Evolutionary conservation across 2,329 filamentous ascomycete genomes (phyloP).

Genomic region (Alternaria conjuncta): DNA sequence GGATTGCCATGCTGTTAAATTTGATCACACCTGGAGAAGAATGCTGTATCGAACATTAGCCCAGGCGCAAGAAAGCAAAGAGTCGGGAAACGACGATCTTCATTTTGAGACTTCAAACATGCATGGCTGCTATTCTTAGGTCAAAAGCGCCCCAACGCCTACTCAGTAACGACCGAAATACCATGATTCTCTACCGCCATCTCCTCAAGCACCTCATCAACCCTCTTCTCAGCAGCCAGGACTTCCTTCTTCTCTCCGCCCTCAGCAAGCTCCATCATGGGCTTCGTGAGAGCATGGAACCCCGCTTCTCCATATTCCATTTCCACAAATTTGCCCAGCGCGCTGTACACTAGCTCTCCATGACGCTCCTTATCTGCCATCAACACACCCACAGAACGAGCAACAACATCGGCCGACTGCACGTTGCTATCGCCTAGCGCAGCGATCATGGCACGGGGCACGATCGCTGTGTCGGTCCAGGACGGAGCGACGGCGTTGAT

Average conservation of each 20-base stretch:
- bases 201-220: neutral
- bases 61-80: neutral
- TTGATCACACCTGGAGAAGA: neutral
- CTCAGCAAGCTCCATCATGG: slow-evolving; percentile 20
- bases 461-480: slow-evolving; percentile 41
- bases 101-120: neutral
- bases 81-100: neutral
- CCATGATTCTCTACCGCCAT: neutral
- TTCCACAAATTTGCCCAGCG: slow-evolving; percentile 32
- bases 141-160: neutral
- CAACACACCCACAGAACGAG: slow-evolving; percentile 28
- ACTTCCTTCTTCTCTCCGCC: slow-evolving; percentile 10
- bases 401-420: slow-evolving; percentile 35
- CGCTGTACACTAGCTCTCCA: slow-evolving; percentile 36
- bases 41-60: neutral
- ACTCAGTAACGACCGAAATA: neutral
- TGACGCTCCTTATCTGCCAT: slow-evolving; percentile 37
- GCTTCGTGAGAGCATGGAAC: slow-evolving; percentile 21
- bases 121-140: neutral
- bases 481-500: slow-evolving; percentile 43
- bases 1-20: neutral
- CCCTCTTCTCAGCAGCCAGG: neutral
- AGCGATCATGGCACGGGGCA: slow-evolving; percentile 16
- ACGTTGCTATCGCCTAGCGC: slow-evolving; percentile 22
- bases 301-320: slow-evolving; percentile 37